A percentile compares a stretch with the other conserved stretches of the same genome.
These are phyloP conservation scores for Prinsepia uniflora DNA, from an alignment of 306 rosid genomes.

Conservation along the genomic window DNA sequence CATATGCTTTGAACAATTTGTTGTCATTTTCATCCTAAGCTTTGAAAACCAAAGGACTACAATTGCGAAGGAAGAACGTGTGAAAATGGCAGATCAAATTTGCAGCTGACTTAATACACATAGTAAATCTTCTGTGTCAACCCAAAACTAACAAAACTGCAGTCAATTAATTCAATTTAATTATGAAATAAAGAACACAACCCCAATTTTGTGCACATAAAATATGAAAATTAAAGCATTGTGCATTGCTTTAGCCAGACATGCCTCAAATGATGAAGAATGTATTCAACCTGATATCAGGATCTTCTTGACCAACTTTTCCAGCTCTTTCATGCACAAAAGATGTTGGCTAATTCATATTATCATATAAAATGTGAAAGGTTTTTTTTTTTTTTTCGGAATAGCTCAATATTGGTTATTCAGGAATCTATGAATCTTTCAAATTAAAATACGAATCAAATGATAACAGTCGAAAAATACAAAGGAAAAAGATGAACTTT, in stretches of 20 bases:
- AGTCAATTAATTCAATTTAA: background rate
- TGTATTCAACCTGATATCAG: conserved; percentile 14
- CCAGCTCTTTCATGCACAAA: conserved; percentile 19
- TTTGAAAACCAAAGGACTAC: background rate
- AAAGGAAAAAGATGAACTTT: background rate
- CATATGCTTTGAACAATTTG: background rate
- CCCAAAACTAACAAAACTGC: background rate
- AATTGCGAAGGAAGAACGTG: background rate
- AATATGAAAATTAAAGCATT: conserved; percentile 5
- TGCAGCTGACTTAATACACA: background rate
- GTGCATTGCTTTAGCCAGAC: conserved; percentile 10
- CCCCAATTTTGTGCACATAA: background rate
- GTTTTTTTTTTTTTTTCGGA: too few species aligned
- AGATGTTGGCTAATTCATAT: background rate
- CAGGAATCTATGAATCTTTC: too few species aligned
- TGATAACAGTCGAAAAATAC: too few species aligned
- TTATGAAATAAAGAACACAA: background rate
- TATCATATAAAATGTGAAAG: background rate
- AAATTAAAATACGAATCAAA: too few species aligned
- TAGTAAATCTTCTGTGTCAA: background rate
- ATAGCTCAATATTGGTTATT: too few species aligned
- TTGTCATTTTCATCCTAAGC: background rate
- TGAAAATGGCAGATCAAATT: background rate
- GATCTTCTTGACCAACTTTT: conserved; percentile 19
- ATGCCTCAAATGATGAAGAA: conserved; percentile 19